phyloP scores from a whole-genome alignment of 2,329 filamentous ascomycete species.

The Aureobasidium sp. region DNA sequence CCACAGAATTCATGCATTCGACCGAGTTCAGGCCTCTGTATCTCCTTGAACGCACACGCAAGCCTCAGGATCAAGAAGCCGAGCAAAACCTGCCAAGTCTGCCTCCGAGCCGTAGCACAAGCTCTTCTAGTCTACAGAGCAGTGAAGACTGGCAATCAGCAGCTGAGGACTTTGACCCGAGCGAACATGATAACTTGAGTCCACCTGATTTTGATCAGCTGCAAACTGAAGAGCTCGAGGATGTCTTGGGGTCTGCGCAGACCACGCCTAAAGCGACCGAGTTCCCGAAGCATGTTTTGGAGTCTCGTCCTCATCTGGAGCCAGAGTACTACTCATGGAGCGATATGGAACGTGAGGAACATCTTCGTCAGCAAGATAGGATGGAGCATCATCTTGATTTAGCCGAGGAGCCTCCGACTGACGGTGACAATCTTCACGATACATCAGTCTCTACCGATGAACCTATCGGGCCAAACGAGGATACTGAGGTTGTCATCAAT shows the following conservation, averaged over 20 bases:
- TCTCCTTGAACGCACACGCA: slow-evolving; percentile 60
- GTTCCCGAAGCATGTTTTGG: slow-evolving; percentile 28
- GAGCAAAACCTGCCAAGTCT: slow-evolving; percentile 42
- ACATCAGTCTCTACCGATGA: not conserved
- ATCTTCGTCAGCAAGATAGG: slow-evolving; percentile 16
- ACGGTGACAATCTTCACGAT: not conserved
- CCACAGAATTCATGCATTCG: slow-evolving; percentile 16
- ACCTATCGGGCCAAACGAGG: not conserved
- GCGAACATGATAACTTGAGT: slow-evolving; percentile 19
- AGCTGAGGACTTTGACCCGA: slow-evolving; percentile 25
- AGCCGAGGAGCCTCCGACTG: not conserved
- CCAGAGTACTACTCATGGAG: slow-evolving; percentile 32
- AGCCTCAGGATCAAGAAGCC: slow-evolving; percentile 28
- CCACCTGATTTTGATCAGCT: not conserved
- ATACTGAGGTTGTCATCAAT: not conserved
- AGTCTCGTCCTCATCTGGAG: slow-evolving; percentile 16
- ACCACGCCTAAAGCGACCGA: slow-evolving; percentile 58
- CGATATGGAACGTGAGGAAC: slow-evolving; percentile 26
- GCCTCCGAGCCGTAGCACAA: slow-evolving; percentile 37
- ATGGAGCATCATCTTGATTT: not conserved
- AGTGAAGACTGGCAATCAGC: slow-evolving; percentile 40
- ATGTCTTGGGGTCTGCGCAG: slow-evolving; percentile 54
- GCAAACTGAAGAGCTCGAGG: slow-evolving; percentile 21
- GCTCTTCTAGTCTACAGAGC: slow-evolving; percentile 29
- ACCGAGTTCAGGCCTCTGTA: slow-evolving; percentile 73